Percentiles rank a stretch among this genome's conserved stretches.
phyloP scores from a whole-genome alignment of 78 protist genomes.

The slime mould (Dictyostelium discoideum) region DNA sequence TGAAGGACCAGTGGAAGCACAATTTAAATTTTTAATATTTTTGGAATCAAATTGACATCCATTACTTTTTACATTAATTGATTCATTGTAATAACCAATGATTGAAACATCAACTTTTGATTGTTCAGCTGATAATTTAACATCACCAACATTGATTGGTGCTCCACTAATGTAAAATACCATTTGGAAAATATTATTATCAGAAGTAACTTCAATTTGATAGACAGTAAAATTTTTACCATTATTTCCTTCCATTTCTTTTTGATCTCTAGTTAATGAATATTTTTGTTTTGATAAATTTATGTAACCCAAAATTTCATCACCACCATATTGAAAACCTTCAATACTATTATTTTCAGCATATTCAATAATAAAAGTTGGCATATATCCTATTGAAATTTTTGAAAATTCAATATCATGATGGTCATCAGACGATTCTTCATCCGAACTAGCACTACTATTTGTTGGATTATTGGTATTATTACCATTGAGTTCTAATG shows the following conservation, averaged over 20 bases:
- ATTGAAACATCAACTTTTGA: neutral
- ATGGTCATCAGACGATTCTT: neutral
- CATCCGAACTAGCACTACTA: neutral
- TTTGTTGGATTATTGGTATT: neutral
- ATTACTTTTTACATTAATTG: neutral
- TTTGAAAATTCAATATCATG: neutral
- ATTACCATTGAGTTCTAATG: neutral
- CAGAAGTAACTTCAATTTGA: neutral
- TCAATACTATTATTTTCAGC: neutral
- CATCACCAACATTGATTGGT: neutral
- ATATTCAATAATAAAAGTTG: conserved; percentile 6
- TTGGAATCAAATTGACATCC: neutral
- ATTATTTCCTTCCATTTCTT: neutral
- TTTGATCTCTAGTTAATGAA: neutral
- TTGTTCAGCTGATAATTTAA: neutral
- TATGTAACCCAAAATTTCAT: neutral
- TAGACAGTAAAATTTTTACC: neutral
- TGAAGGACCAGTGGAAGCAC: neutral
- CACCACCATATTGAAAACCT: conserved; percentile 2
- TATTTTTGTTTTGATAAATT: neutral
- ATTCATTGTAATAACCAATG: neutral
- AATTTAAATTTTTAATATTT: neutral
- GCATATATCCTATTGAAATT: neutral
- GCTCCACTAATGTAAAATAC: neutral
- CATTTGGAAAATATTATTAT: neutral